A percentile compares a stretch with the other conserved stretches of the same genome.
Conservation (phyloP, 2,329 filamentous ascomycete species). For the Ophioceras dolichostomum region DNA sequence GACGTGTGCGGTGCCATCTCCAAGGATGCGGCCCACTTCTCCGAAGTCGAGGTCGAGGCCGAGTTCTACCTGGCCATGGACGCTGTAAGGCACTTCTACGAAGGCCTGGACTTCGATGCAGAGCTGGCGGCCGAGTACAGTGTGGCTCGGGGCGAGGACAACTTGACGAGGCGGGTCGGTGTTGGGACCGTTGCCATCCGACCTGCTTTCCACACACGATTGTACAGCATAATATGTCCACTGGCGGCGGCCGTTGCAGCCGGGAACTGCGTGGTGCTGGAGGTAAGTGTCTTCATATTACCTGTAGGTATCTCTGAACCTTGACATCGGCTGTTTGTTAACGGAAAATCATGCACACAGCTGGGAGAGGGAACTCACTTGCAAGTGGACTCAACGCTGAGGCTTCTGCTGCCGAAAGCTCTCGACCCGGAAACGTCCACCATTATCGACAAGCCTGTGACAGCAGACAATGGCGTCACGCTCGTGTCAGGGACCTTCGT, state of each 20-base stretch:
- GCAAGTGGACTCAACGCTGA: constrained; percentile 11
- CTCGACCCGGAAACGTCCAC: constrained; percentile 15
- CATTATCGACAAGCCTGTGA: no score
- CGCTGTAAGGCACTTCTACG: constrained; percentile 16
- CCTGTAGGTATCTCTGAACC: no score
- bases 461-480: no score
- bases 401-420: constrained; percentile 9
- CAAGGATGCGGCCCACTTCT: constrained; percentile 15
- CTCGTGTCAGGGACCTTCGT: constrained; percentile 8
- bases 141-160: constrained; percentile 13
- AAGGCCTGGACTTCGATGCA: constrained; percentile 13
- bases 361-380: constrained; percentile 10
- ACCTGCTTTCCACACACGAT: constrained; percentile 15
- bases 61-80: constrained; percentile 18
- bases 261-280: constrained; percentile 20
- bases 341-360: constrained; percentile 7
- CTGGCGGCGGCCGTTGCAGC: constrained; percentile 20
- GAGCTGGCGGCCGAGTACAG: constrained; percentile 18
- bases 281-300: constrained; percentile 11
- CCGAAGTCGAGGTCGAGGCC: constrained; percentile 19
- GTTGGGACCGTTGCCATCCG: constrained; percentile 18
- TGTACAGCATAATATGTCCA: constrained; percentile 18
- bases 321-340: no score
- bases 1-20: constrained; percentile 18
- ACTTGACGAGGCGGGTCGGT: constrained; percentile 9